Percentiles rank a stretch among this genome's conserved stretches.
Evolutionary conservation across 208 protist genomes (phyloP).

Genomic region (Kentomonas sorsogonicus): DNA sequence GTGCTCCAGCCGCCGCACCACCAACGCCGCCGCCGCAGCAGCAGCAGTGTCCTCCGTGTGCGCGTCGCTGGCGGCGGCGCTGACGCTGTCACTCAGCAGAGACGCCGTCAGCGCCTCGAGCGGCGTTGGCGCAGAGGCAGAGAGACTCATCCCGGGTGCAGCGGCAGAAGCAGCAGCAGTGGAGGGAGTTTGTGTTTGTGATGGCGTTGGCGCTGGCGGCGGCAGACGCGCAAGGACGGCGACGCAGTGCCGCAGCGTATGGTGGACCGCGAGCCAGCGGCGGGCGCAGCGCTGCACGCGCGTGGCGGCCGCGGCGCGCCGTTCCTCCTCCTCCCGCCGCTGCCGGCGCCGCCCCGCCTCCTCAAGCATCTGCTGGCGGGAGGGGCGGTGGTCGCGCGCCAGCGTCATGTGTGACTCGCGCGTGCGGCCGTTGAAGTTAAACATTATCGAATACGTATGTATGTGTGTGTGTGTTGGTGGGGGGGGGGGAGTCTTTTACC

Average conservation of each 20-base stretch:
- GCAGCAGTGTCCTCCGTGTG: background rate
- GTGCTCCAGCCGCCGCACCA: conserved; percentile 16
- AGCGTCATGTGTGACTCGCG: conserved; percentile 53
- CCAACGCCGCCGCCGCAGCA: background rate
- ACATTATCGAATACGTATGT: background rate
- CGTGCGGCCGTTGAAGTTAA: conserved; percentile 65
- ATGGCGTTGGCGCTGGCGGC: background rate
- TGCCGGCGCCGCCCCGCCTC: conserved; percentile 47
- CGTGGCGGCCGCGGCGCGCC: conserved; percentile 24
- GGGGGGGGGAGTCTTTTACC: too few relatives aligned
- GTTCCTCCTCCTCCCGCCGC: conserved; percentile 36
- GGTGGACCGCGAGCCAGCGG: conserved; percentile 25
- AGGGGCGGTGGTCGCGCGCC: conserved; percentile 52
- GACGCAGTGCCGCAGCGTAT: conserved; percentile 16
- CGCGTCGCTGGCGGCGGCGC: background rate
- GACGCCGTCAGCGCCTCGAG: too few relatives aligned
- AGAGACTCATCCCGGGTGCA: too few relatives aligned
- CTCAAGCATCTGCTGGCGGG: conserved; percentile 35
- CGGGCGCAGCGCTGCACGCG: conserved; percentile 46
- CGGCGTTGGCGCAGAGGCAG: too few relatives aligned
- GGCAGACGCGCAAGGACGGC: conserved; percentile 8
- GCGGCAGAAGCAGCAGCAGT: too few relatives aligned
- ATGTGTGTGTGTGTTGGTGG: too few relatives aligned
- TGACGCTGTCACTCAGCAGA: too few relatives aligned
- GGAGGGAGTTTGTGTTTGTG: background rate